Conservation (phyloP, 2,329 filamentous ascomycete species). For the Aureobasidium sp. region DNA sequence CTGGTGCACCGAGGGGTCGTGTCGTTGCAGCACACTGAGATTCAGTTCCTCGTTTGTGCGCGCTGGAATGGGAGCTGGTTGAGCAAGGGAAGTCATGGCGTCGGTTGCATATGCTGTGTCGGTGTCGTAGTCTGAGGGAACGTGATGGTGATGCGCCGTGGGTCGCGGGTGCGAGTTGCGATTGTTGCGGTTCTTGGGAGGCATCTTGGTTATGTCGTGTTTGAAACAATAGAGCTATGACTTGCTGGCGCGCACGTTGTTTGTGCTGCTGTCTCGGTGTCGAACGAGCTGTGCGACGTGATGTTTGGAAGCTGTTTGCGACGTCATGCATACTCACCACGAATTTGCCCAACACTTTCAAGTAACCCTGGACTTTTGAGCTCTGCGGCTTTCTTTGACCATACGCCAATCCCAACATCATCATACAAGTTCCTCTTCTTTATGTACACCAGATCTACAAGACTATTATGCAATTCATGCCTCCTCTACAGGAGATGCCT, state of each 20-base stretch:
- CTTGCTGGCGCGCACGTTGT: background rate
- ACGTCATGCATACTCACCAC: background rate
- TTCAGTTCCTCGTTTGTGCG: conserved; percentile 83
- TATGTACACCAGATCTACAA: background rate
- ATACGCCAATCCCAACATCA: background rate
- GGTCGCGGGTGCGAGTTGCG: conserved; percentile 7
- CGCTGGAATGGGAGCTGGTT: conserved; percentile 32
- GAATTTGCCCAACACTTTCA: background rate
- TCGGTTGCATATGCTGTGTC: conserved; percentile 33
- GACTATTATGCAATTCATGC: background rate
- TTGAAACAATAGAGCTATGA: background rate
- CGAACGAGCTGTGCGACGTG: background rate
- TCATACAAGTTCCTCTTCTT: background rate
- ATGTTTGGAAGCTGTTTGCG: background rate
- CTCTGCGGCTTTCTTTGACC: background rate
- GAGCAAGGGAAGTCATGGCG: conserved; percentile 16
- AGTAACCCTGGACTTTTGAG: background rate
- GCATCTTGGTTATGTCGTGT: background rate
- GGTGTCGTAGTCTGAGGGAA: conserved; percentile 44
- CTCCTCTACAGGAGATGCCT: background rate
- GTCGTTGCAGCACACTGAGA: conserved; percentile 70
- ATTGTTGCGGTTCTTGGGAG: conserved; percentile 8
- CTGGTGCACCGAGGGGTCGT: conserved; percentile 63
- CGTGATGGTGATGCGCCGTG: conserved; percentile 4
- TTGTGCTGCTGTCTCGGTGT: background rate